Evolutionary conservation across 1,284 basidiomycete genomes (phyloP).

Genomic region (Hemileia vastatrix): DNA sequence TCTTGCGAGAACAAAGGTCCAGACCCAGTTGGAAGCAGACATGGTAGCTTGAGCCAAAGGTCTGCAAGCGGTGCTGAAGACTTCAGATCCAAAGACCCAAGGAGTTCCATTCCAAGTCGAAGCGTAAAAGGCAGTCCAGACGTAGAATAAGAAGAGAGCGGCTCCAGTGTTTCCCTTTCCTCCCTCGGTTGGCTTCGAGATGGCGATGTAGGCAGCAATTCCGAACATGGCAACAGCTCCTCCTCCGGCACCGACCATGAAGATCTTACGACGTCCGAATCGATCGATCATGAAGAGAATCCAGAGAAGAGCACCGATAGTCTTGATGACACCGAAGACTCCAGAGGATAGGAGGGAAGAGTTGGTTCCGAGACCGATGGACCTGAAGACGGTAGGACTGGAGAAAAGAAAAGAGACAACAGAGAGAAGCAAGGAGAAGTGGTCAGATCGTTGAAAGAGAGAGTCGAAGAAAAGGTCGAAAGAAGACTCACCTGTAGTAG

Average conservation of each 20-base stretch:
- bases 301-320: conserved; percentile 62
- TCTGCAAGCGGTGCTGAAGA: conserved; percentile 1
- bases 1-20: conserved; percentile 16
- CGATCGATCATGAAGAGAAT: conserved; percentile 52
- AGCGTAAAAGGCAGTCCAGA: conserved; percentile 34
- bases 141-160: conserved; percentile 33
- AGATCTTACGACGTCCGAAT: conserved; percentile 52
- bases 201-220: conserved; percentile 32
- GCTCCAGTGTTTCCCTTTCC: no score
- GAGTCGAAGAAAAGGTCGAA: no score
- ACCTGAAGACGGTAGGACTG: conserved; percentile 57
- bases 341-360: conserved; percentile 64
- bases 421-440: no score
- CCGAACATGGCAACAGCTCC: conserved; percentile 30
- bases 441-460: no score
- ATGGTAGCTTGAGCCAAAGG: conserved; percentile 25
- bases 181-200: conserved; percentile 24
- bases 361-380: conserved; percentile 50
- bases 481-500: conserved; percentile 52
- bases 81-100: conserved; percentile 29
- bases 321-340: conserved; percentile 67
- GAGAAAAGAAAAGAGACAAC: no score
- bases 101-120: conserved; percentile 32
- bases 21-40: conserved; percentile 23
- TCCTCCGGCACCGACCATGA: conserved; percentile 47